Percentiles rank a stretch among this genome's conserved stretches.
phyloP scores from a whole-genome alignment of 2,329 filamentous ascomycete genomes.

The Thelonectria olida region DNA sequence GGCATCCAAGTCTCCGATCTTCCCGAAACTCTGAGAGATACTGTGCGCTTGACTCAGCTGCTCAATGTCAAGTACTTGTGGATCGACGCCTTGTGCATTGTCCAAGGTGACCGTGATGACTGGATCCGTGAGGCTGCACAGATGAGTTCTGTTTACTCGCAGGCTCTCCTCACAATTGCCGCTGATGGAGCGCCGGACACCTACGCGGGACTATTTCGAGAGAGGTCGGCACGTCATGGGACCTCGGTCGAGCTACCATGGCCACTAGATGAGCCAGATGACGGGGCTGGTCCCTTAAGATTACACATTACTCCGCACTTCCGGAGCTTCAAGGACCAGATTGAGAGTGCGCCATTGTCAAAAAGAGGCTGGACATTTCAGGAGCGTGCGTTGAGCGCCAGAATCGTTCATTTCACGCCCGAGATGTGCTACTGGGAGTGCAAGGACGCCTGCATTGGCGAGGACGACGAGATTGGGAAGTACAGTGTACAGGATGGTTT shows the following conservation, averaged over 20 bases:
- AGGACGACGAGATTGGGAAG: not conserved
- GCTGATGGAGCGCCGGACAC: not conserved
- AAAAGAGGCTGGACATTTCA: constrained; percentile 7
- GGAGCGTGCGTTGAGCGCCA: constrained; percentile 5
- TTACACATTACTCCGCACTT: not conserved
- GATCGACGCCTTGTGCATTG: constrained; percentile 8
- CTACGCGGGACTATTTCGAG: not conserved
- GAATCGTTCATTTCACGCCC: constrained; percentile 3
- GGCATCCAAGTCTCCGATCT: constrained; percentile 2
- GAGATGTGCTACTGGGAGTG: constrained; percentile 4
- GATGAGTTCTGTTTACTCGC: not conserved
- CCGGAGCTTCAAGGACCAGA: constrained; percentile 3
- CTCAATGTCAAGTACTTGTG: not conserved
- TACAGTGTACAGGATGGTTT: constrained; percentile 1
- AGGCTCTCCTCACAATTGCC: not conserved
- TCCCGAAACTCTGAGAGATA: not conserved
- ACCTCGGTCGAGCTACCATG: constrained; percentile 2
- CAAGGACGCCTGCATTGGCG: constrained; percentile 2
- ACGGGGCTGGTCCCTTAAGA: not conserved
- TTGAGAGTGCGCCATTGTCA: not conserved
- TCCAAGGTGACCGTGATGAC: not conserved
- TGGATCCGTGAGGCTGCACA: not conserved
- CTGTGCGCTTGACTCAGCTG: not conserved
- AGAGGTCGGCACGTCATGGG: constrained; percentile 4
- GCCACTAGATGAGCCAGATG: constrained; percentile 1